These are phyloP conservation scores for Cercospora sojina DNA, from an alignment of 2,329 filamentous ascomycete genomes.

Conservation along the genomic window DNA sequence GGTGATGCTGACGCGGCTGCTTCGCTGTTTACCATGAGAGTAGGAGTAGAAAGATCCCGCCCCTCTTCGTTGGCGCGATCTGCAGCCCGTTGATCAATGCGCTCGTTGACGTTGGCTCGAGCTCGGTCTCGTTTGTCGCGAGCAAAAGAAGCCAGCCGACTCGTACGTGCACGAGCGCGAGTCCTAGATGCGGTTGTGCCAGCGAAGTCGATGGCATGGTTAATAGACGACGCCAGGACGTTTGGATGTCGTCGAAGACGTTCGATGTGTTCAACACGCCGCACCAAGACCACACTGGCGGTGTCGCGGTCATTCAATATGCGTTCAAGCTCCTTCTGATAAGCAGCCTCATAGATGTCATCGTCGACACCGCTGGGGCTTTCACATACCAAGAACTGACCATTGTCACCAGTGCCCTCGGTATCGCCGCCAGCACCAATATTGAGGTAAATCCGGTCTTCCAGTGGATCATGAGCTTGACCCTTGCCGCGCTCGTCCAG, in stretches of 20 bases:
- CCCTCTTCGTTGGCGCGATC: conserved; percentile 18
- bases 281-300: conserved; percentile 59
- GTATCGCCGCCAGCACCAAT: conserved; percentile 63
- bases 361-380: conserved; percentile 28
- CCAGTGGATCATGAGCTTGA: conserved; percentile 63
- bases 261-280: conserved; percentile 47
- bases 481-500: conserved; percentile 50
- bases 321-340: conserved; percentile 74
- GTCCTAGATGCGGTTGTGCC: conserved; percentile 22
- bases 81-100: conserved; percentile 18
- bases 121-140: conserved; percentile 25
- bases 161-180: conserved; percentile 23
- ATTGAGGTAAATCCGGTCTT: conserved; percentile 68
- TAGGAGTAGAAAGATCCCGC: conserved; percentile 7
- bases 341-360: conserved; percentile 81
- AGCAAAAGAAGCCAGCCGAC: conserved; percentile 25
- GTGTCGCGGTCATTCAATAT: conserved; percentile 55
- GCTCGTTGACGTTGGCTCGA: conserved; percentile 24
- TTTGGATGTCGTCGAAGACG: conserved; percentile 26
- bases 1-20: conserved; percentile 4
- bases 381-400: conserved; percentile 27
- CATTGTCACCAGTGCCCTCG: conserved; percentile 43
- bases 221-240: conserved; percentile 24
- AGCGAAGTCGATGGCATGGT: conserved; percentile 29
- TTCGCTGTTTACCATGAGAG: conserved; percentile 14